phyloP scores from a whole-genome alignment of 2,329 filamentous ascomycete species.

The Gliomastix tumulicola region DNA sequence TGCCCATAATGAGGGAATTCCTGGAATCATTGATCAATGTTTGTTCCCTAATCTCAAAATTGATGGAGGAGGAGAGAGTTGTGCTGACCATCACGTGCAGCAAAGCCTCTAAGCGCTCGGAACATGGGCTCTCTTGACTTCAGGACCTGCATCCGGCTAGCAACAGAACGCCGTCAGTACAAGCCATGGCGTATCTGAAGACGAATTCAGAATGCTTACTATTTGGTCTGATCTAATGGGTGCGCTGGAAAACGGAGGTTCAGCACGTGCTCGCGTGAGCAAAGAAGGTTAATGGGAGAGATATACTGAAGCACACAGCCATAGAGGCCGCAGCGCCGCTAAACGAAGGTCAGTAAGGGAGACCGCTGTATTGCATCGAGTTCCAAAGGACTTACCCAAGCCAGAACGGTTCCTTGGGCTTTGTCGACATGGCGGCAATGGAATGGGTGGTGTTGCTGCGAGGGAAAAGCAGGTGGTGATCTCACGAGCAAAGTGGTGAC shows the following conservation, averaged over 20 bases:
- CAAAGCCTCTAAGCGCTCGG: conserved; percentile 26
- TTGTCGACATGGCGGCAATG: no score
- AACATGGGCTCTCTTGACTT: conserved; percentile 31
- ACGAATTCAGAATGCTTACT: conserved; percentile 16
- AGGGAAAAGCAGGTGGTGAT: no score
- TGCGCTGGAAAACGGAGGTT: no score
- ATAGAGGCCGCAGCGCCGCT: conserved; percentile 36
- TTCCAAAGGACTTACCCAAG: conserved; percentile 25
- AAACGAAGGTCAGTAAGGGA: no score
- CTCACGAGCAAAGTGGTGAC: no score
- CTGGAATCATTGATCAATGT: no score
- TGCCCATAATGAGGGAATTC: conserved; percentile 32
- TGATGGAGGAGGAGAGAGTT: conserved; percentile 1
- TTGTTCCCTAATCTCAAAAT: no score
- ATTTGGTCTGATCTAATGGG: conserved; percentile 36
- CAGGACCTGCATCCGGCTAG: conserved; percentile 35
- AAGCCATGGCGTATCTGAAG: no score
- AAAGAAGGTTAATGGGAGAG: not conserved
- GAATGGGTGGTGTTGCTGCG: no score
- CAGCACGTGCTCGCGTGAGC: no score
- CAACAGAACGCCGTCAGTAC: no score
- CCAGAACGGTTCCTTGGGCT: conserved; percentile 35
- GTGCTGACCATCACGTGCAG: conserved; percentile 27
- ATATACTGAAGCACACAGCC: conserved; percentile 37
- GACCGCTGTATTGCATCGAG: no score